Base-by-base conservation (phyloP, 176 grass and related monocot species). In the Carex kokanica region DNA sequence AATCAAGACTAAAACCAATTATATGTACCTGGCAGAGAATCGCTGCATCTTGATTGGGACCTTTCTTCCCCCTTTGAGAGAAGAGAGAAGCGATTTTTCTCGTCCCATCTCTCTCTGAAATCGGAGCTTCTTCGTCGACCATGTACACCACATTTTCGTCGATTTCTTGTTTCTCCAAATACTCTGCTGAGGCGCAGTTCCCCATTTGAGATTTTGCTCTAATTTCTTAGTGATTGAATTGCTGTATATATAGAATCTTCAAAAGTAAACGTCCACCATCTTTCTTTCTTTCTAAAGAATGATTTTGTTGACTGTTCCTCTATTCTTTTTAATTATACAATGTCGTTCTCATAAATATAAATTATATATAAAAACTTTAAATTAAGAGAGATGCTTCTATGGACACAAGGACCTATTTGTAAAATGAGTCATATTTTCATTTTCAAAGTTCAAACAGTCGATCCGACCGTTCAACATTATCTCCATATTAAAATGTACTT, bases 31-130 rank as follows among this genome's bases (percentile, higher is more conserved):
- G 89, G 86, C 93, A 99, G 32, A 99, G 89, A 80, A 99, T 96
- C 58, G 86, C 91, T 57, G 97, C 74, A 85, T 99, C 97, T 84
- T 99, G 97, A 88, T 99, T 99, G 54, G 91, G 88, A 11, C 97
- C 97, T 32, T 99, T 99, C 89, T 92, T 93, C 84, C 97, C 97
- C 79, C 79, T 92, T 53, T 81, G 97, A 56, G 97, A 99, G 81
- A 69, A 99, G 79, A 95, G 89, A 70, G 93, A 99, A 17, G 93
- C 93, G 14, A 96, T 59, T 79, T 66, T 93, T 80, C 93, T 88
- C 27, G 29, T 52, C 9, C 65, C 87, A 49, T 41, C 83, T 16
- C 38, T 18, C 7, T 27, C 67, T 13, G 17, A 83, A 0, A 66
- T 79, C 0, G 74, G 74, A n/a, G 62, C 68, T 20, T 88, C 75